Conservation (phyloP, 371 early-diverging fungal species). For the Circinella umbellata region DNA sequence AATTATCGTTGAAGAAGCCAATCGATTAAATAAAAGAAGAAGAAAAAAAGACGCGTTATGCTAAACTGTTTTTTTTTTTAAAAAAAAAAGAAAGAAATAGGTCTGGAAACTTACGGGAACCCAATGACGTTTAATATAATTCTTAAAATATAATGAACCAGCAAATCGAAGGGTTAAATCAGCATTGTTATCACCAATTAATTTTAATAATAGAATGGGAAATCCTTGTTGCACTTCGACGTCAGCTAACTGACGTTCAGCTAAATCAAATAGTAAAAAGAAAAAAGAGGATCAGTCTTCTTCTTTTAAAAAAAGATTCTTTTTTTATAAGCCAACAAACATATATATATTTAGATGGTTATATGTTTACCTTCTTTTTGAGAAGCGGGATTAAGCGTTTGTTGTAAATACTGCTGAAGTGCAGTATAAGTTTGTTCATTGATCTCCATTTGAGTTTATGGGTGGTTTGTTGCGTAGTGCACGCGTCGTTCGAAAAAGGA, state of each 20-base stretch:
- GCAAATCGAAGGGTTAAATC: conserved; percentile 76
- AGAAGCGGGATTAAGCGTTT: conserved; percentile 77
- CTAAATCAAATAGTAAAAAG: conserved; percentile 36
- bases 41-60: not conserved
- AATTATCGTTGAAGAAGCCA: not conserved
- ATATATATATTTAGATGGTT: not conserved
- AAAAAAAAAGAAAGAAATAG: not conserved
- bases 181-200: conserved; percentile 65
- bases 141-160: conserved; percentile 93
- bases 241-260: conserved; percentile 64
- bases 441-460: conserved; percentile 39
- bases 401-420: conserved; percentile 72
- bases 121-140: conserved; percentile 92
- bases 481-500: not conserved
- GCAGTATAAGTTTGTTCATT: conserved; percentile 65
- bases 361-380: conserved; percentile 75
- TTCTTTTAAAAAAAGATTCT: not conserved
- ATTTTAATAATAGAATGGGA: conserved; percentile 71
- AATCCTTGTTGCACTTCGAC: conserved; percentile 77
- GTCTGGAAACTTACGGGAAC: conserved; percentile 55
- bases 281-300: no score
- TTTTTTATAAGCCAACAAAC: not conserved
- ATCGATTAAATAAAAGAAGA: not conserved
- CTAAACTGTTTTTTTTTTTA: not conserved
- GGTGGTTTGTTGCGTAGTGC: not conserved